A percentile compares a stretch with the other conserved stretches of the same genome.
Conservation (phyloP, 2,329 filamentous ascomycete species). For the Trichoderma arundinaceum region DNA sequence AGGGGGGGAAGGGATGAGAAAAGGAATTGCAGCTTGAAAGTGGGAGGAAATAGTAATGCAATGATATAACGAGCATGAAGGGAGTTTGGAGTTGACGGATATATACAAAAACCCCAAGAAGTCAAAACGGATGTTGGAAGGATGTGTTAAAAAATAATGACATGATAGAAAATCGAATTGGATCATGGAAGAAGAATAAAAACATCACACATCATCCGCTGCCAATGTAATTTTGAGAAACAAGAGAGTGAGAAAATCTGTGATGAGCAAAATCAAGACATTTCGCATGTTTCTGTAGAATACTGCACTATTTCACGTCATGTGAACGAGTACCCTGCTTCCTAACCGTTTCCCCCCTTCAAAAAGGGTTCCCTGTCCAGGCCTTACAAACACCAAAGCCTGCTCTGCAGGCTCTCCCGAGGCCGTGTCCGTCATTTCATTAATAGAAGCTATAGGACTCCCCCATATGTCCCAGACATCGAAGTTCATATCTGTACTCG, state of each 20-base stretch:
- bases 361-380: neutral
- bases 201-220: neutral
- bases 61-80: constrained; percentile 25
- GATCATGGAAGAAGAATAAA: neutral
- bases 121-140: constrained; percentile 10
- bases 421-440: neutral
- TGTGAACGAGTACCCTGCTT: constrained; percentile 24
- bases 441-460: constrained; percentile 1
- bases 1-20: neutral
- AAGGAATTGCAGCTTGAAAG: neutral
- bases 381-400: neutral
- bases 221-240: neutral
- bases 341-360: neutral
- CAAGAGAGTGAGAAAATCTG: neutral
- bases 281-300: constrained; percentile 30
- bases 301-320: constrained; percentile 26
- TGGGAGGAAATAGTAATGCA: neutral
- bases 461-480: constrained; percentile 14
- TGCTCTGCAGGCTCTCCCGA: constrained; percentile 11
- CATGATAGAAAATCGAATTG: constrained; percentile 1
- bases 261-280: constrained; percentile 25
- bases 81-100: constrained; percentile 33
- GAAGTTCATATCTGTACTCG: constrained; percentile 16
- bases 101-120: constrained; percentile 55
- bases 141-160: constrained; percentile 6